Evolutionary conservation across 441 rosid genomes (phyloP), one percentile per base, ranked within the genome.

Genomic region (Croton setiger): DNA sequence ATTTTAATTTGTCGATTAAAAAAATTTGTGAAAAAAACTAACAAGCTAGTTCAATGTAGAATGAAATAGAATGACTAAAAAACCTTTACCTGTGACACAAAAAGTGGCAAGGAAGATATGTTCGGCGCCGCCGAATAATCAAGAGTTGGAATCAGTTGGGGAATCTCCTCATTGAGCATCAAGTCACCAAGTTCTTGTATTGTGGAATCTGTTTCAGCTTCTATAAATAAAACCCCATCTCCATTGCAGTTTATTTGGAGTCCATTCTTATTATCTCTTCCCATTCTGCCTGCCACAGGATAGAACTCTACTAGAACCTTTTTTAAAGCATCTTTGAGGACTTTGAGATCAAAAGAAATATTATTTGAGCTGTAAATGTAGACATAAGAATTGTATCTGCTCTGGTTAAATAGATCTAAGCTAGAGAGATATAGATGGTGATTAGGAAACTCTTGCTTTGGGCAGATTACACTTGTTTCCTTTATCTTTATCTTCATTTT

Each of bases 231-330:
- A 20, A 53, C 88, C 4, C 88, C 87, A 2, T 74, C 47, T 0
- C 59, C 80, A 8, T 79, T 75, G 51, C 86, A 86, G 0, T 71
- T 35, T 3, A 79, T 76, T 70, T 84, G 68, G 5, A 61, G 8
- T 44, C 69, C 52, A 2, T 70, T 69, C 17, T 75, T 49, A 1
- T 48, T 70, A 17, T 68, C 70, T 45, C 23, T 47, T 14, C 13
- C 60, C 55, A 68, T 4, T 35, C 73, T 74, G 2, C 77, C 73
- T 3, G 77, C 77, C 10, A 63, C 37, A 0, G 73, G 78, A 20
- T 69, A 59, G 35, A 69, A 74, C 9, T 45, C 37, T 5, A 69
- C 74, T 5, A 69, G 48, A 51, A 64, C 67, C 20, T 41, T 58
- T 13, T 63, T 51, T 13, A 74, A 7, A 4, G 73, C 69, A 9